Evolutionary conservation across 441 rosid genomes (phyloP).

Genomic region (Rhodomyrtus psidioides): DNA sequence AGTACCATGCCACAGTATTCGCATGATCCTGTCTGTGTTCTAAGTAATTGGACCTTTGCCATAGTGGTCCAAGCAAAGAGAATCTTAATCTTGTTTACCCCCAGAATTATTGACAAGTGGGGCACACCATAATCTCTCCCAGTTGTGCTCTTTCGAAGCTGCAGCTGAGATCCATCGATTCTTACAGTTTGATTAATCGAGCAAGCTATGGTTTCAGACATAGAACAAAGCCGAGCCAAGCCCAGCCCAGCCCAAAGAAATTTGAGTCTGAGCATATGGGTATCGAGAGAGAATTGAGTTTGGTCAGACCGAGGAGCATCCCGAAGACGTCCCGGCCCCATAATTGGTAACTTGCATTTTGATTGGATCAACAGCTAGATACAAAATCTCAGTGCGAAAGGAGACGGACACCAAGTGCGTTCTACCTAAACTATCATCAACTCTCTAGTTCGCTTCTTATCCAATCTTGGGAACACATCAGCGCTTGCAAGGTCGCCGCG

Average conservation of each 20-base stretch:
- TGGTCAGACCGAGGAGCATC: not conserved
- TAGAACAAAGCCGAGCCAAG: not conserved
- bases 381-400: not conserved
- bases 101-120: not conserved
- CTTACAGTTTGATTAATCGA: not conserved
- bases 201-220: not conserved
- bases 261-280: not conserved
- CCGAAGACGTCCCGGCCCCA: not conserved
- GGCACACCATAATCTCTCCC: not conserved
- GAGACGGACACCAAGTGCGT: not conserved
- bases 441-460: conserved; percentile 36
- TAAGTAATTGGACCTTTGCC: not conserved
- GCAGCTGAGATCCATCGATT: not conserved
- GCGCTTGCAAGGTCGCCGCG: conserved; percentile 41
- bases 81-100: not conserved
- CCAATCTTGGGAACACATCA: conserved; percentile 71
- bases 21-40: not conserved
- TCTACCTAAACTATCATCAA: not conserved
- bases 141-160: not conserved
- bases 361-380: not conserved
- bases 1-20: not conserved
- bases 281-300: not conserved
- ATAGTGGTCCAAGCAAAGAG: not conserved
- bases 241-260: not conserved
- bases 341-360: not conserved